Conservation (phyloP, 805 yeast genomes). For the Maudiozyma bulderi region DNA sequence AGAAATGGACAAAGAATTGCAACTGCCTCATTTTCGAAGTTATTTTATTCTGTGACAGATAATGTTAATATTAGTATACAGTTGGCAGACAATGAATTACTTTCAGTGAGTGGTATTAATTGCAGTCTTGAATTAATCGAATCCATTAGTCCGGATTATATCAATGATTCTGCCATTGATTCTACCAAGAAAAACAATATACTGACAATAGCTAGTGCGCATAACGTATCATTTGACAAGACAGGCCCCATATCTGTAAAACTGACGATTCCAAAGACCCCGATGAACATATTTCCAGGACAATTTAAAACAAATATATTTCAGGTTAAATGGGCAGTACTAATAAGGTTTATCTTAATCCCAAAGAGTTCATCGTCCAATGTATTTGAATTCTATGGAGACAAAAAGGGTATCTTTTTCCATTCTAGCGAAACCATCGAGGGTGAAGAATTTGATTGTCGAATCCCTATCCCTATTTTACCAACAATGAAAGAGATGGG, state of each 20-base stretch:
- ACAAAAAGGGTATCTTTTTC: slow-evolving; percentile 29
- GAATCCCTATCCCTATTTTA: slow-evolving; percentile 37
- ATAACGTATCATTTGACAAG: slow-evolving; percentile 26
- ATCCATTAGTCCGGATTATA: slow-evolving; percentile 26
- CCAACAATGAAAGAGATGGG: slow-evolving; percentile 41
- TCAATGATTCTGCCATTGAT: slow-evolving; percentile 5
- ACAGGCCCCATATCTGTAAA: slow-evolving; percentile 21
- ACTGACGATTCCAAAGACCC: slow-evolving; percentile 26
- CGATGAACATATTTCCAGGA: slow-evolving; percentile 28
- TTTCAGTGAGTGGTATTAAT: slow-evolving; percentile 33
- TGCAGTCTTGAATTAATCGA: slow-evolving; percentile 31
- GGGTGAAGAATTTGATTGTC: slow-evolving; percentile 35
- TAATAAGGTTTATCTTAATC: slow-evolving; percentile 30
- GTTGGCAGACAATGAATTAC: slow-evolving; percentile 21
- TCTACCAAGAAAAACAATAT: slow-evolving; percentile 10
- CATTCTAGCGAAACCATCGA: slow-evolving; percentile 29
- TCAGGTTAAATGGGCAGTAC: slow-evolving; percentile 31
- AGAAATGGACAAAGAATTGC: slow-evolving; percentile 35
- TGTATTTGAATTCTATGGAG: slow-evolving; percentile 24
- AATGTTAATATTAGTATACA: slow-evolving; percentile 33
- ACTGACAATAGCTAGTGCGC: slow-evolving; percentile 22
- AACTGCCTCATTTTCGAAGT: slow-evolving; percentile 31
- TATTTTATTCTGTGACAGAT: slow-evolving; percentile 38
- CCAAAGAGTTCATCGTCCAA: slow-evolving; percentile 11
- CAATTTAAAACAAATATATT: slow-evolving; percentile 35